phyloP scores from a whole-genome alignment of 2,329 filamentous ascomycete species.

The Talaromyces sp. region DNA sequence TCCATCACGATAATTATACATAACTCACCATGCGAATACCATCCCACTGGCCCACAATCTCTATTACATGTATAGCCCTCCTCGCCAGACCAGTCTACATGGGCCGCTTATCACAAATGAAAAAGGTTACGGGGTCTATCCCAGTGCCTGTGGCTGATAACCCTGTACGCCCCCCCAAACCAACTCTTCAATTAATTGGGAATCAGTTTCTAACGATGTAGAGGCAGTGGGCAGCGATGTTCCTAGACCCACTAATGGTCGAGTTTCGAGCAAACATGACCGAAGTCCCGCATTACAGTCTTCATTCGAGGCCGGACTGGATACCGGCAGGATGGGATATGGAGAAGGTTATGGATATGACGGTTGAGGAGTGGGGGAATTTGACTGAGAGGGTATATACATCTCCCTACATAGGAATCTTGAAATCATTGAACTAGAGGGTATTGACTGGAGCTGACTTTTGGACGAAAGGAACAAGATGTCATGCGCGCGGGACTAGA shows the following conservation, averaged over 20 bases:
- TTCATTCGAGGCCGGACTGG: conserved; percentile 12
- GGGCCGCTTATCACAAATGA: conserved; percentile 11
- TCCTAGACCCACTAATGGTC: conserved; percentile 12
- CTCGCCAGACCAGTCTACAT: conserved; percentile 11
- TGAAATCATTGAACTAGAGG: too few relatives aligned
- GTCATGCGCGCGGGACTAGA: conserved; percentile 12
- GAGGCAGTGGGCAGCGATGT: conserved; percentile 1
- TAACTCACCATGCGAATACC: neutral
- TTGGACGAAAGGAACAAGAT: conserved; percentile 9
- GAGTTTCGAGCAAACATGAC: conserved; percentile 18
- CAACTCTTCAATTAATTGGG: neutral
- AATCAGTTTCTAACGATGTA: neutral
- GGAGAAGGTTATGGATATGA: conserved; percentile 16
- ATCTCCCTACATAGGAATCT: too few relatives aligned
- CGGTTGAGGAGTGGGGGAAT: conserved; percentile 3
- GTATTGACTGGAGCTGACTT: too few relatives aligned
- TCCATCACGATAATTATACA: neutral
- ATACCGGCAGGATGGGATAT: conserved; percentile 7
- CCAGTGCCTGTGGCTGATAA: conserved; percentile 4
- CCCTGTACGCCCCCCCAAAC: neutral
- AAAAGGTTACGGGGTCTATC: conserved; percentile 7
- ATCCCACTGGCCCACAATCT: neutral
- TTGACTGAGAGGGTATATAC: conserved; percentile 7
- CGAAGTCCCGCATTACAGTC: conserved; percentile 12
- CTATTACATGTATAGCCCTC: neutral